Conservation (phyloP, 306 rosid genomes). For the Lablab purpureus region DNA sequence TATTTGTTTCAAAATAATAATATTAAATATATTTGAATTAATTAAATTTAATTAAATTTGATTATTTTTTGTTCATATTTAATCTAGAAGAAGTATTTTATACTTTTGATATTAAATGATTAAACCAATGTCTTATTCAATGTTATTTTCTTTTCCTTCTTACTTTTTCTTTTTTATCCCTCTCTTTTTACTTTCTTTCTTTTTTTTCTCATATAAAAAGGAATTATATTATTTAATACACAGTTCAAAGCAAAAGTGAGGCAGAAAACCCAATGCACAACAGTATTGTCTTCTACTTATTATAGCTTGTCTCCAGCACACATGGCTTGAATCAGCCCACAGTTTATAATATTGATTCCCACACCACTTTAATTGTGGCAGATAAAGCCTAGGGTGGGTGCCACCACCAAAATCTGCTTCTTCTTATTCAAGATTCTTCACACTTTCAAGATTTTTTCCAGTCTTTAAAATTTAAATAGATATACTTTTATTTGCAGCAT, state of each 20-base stretch:
- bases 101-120: not conserved
- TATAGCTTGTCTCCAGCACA: not conserved
- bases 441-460: not conserved
- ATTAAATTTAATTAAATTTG: too few relatives aligned
- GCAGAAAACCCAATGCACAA: not conserved
- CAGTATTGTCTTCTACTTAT: not conserved
- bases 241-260: not conserved
- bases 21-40: too few relatives aligned
- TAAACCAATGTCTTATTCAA: not conserved
- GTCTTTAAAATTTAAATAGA: too few relatives aligned
- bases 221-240: not conserved
- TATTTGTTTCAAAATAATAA: too few relatives aligned
- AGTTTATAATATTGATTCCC: not conserved
- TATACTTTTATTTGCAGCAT: too few relatives aligned
- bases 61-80: too few relatives aligned
- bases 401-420: not conserved
- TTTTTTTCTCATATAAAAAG: not conserved
- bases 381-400: not conserved
- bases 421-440: slow-evolving; percentile 20
- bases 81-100: too few relatives aligned
- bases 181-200: not conserved
- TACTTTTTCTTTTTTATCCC: not conserved
- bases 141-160: not conserved
- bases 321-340: slow-evolving; percentile 6
- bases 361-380: not conserved